Evolutionary conservation across 2,329 filamentous ascomycete species (phyloP).

Genomic region (Ceratocystis albifundus): DNA sequence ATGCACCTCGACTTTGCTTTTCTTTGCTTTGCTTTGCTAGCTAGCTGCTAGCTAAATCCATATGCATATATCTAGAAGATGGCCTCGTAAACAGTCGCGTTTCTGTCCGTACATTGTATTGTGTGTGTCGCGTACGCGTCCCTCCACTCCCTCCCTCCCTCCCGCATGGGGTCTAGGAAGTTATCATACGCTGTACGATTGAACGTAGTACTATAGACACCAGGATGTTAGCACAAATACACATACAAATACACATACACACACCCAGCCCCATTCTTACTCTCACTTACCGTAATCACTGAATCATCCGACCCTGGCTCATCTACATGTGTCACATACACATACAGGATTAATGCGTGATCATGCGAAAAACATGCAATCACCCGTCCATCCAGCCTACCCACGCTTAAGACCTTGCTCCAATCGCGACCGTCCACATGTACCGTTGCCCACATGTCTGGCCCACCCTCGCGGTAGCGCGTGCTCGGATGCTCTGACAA

Average conservation of each 20-base stretch:
- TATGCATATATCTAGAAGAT: too few species aligned
- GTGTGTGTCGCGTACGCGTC: too few species aligned
- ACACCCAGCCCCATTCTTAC: not conserved
- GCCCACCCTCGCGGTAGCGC: conserved; percentile 61
- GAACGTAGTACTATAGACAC: conserved; percentile 34
- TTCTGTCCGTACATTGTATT: too few species aligned
- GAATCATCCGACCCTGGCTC: conserved; percentile 55
- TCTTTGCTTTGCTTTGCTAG: too few species aligned
- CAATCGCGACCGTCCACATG: conserved; percentile 89
- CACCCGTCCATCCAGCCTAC: conserved; percentile 74
- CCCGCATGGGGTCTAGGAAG: not conserved
- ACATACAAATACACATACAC: not conserved
- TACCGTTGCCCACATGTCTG: conserved; percentile 78
- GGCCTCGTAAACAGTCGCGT: too few species aligned
- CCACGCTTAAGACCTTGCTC: conserved; percentile 87
- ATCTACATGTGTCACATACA: conserved; percentile 63
- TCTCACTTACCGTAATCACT: conserved; percentile 57
- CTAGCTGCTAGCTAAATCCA: too few species aligned
- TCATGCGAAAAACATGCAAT: conserved; percentile 83
- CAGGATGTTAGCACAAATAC: not conserved
- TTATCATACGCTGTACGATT: conserved; percentile 32
- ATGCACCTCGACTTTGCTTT: too few species aligned
- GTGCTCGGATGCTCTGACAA: conserved; percentile 74
- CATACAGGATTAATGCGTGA: conserved; percentile 70
- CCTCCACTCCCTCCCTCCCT: too few species aligned